Evolutionary conservation across 2,329 filamentous ascomycete species (phyloP), one percentile per base, ranked within the genome.

Genomic region (Xylaria sp.): DNA sequence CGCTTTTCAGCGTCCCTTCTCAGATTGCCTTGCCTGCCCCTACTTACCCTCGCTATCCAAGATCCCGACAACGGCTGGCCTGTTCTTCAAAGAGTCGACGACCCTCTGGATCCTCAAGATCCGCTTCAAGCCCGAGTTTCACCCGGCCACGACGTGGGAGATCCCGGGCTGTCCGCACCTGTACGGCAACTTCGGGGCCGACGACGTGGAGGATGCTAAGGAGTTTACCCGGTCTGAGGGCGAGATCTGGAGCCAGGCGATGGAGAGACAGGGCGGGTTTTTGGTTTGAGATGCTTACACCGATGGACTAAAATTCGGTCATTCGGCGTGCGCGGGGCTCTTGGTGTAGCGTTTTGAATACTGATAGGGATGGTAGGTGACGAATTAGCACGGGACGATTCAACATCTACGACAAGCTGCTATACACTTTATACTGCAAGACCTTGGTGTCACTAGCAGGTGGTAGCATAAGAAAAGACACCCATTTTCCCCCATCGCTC

Each of bases 131-230:
- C 54, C 68, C 27, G 77, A 77, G 35, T 78, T 84, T 47, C 75
- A 76, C 47, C 70, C 73, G 5, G 70, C 72, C 31, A 75, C 82
- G 27, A 85, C 80, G 65, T 88, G 85, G 85, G 86, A 88, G 63
- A 74, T 77, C 11, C 74, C 76, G 10, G 55, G 70, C 13, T 88
- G 85, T 66, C 82, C 86, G 54, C 87, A 89, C 69, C 71, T 88
- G 37, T 87, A 87, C 69, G 82, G 81, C 52, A 84, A 84, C 67
- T 80, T 89, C 69, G 85, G 86, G 8, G 76, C 67, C 8, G 77
- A 74, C 2, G 82, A 87, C 59, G 78, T 88, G 10, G 77, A 80
- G 37, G 79, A 77, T 11, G 73, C 77, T 3, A 72, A 78, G 64
- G 78, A 77, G 65, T 84, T 87, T 61, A 71, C 74, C 46, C 80